Conservation (phyloP, 2,329 filamentous ascomycete species). For the Coleophoma cylindrospora region DNA sequence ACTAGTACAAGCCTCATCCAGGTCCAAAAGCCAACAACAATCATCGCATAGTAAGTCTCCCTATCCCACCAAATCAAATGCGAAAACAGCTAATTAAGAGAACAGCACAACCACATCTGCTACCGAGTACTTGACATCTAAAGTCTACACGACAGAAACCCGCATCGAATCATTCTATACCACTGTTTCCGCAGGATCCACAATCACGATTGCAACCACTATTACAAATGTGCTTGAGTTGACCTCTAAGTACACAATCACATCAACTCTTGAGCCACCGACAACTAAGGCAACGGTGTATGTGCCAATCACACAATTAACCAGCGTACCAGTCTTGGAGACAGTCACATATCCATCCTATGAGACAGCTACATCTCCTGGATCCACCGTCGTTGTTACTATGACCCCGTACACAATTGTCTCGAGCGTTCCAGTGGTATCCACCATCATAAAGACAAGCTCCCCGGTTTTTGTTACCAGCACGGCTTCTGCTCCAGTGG, state of each 20-base stretch:
- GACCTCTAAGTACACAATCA: conserved; percentile 26
- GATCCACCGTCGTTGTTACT: conserved; percentile 7
- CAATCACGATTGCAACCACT: conserved; percentile 37
- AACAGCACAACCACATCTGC: neutral
- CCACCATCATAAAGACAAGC: conserved; percentile 1
- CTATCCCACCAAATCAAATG: neutral
- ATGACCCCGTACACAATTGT: conserved; percentile 2
- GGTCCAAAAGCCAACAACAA: conserved; percentile 10
- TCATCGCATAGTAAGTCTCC: conserved; percentile 9
- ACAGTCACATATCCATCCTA: conserved; percentile 18
- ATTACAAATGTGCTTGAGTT: conserved; percentile 36
- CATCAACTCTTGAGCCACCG: conserved; percentile 15
- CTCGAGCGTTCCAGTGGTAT: neutral
- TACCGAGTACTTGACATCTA: neutral
- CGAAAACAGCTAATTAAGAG: neutral
- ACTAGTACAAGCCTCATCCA: conserved; percentile 17
- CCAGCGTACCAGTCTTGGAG: conserved; percentile 12
- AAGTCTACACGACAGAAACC: neutral
- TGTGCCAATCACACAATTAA: conserved; percentile 16
- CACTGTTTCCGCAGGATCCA: conserved; percentile 34
- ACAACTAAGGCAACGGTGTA: conserved; percentile 18
- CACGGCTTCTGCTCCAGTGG: conserved; percentile 5
- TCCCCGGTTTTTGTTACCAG: neutral
- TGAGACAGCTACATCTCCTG: conserved; percentile 11
- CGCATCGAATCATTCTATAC: conserved; percentile 2